These are phyloP conservation scores for Microcos paniculata DNA, from an alignment of 345 rosid species.

Conservation along the genomic window DNA sequence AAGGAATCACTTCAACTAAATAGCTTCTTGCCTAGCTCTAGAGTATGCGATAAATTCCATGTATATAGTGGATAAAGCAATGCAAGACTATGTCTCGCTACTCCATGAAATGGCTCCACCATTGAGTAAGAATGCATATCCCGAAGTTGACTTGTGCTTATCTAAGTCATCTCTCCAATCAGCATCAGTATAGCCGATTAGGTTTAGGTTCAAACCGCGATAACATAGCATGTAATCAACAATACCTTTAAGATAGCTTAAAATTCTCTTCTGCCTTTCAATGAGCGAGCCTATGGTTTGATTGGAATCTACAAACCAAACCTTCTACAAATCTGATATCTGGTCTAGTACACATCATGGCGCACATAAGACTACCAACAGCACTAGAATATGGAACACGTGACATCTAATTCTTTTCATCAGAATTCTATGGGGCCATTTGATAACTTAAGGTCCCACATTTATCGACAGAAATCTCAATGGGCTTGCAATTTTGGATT, in stretches of 20 bases:
- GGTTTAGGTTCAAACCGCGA: background rate
- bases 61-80: background rate
- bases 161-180: background rate
- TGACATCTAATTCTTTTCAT: background rate
- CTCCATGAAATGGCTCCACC: background rate
- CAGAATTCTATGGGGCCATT: background rate
- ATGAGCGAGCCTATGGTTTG: background rate
- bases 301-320: background rate
- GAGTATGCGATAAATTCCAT: background rate
- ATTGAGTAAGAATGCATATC: background rate
- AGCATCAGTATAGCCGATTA: background rate
- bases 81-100: background rate
- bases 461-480: constrained; percentile 4
- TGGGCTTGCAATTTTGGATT: no score
- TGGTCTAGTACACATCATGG: no score
- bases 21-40: background rate
- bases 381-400: no score
- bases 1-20: background rate
- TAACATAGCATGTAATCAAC: background rate
- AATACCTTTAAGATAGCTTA: background rate
- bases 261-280: constrained; percentile 1
- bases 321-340: background rate
- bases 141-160: background rate
- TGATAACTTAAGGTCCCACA: background rate
- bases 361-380: no score